These are phyloP conservation scores for Monilinia polystroma DNA, from an alignment of 2,329 filamentous ascomycete species.

Conservation along the genomic window DNA sequence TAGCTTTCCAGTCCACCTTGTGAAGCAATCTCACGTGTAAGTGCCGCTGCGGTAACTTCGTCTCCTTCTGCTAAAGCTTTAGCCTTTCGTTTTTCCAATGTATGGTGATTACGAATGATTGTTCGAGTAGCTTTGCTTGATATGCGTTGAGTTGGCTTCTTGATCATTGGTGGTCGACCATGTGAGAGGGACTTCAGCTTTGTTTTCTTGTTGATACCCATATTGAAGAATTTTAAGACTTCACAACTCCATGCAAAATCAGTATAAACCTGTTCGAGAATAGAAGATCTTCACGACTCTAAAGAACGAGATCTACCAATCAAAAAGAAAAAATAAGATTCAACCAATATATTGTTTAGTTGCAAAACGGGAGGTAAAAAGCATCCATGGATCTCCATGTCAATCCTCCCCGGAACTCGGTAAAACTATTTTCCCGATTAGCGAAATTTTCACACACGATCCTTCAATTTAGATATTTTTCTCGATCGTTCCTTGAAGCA, in stretches of 20 bases:
- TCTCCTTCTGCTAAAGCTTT: conserved; percentile 58
- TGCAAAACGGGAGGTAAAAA: neutral
- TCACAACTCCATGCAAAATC: neutral
- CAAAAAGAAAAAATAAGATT: neutral
- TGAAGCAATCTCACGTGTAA: conserved; percentile 54
- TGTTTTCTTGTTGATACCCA: conserved; percentile 47
- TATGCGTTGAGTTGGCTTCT: conserved; percentile 54
- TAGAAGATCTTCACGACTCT: conserved; percentile 8
- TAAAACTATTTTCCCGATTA: neutral
- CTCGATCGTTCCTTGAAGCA: conserved; percentile 3
- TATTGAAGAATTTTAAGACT: conserved; percentile 34
- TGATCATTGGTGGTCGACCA: conserved; percentile 53
- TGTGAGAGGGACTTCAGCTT: conserved; percentile 50
- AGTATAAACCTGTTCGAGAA: neutral
- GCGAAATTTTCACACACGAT: conserved; percentile 23
- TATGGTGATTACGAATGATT: conserved; percentile 65
- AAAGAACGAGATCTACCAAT: neutral
- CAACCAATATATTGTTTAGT: neutral
- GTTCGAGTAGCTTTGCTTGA: conserved; percentile 63
- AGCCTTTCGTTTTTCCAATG: conserved; percentile 60
- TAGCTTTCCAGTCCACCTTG: conserved; percentile 63
- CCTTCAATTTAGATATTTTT: conserved; percentile 10
- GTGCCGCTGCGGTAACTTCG: conserved; percentile 45
- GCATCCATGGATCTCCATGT: neutral
- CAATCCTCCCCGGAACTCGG: neutral